Percentiles rank a stretch among this genome's conserved stretches.
phyloP scores from a whole-genome alignment of 768 basidiomycete genomes.

The Daedaleopsis sinensis region DNA sequence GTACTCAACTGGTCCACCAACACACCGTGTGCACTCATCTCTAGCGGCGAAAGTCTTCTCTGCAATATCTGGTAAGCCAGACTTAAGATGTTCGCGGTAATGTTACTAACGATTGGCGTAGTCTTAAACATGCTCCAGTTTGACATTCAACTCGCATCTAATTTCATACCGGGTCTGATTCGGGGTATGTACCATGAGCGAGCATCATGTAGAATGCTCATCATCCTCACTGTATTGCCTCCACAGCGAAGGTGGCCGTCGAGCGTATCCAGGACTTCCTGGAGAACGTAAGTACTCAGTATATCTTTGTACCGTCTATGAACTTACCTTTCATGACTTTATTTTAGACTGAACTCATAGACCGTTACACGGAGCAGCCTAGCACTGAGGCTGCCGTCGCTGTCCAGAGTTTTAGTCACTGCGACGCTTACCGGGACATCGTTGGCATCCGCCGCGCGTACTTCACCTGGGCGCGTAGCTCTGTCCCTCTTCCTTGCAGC shows the following conservation, averaged over 20 bases:
- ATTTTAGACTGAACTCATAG: conserved; percentile 24
- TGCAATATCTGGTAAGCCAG: conserved; percentile 16
- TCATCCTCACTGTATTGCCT: background rate
- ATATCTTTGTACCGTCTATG: background rate
- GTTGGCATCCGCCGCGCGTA: conserved; percentile 22
- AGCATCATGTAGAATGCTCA: background rate
- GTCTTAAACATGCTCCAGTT: conserved; percentile 19
- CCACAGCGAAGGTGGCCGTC: conserved; percentile 39
- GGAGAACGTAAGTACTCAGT: conserved; percentile 21
- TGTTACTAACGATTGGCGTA: background rate
- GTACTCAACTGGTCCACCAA: background rate
- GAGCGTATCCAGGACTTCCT: conserved; percentile 45
- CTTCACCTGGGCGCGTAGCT: conserved; percentile 24
- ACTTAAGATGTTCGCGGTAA: too few relatives aligned
- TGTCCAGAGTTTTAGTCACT: background rate
- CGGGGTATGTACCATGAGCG: background rate
- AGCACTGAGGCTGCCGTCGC: background rate
- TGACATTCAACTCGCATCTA: conserved; percentile 4
- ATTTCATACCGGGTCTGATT: conserved; percentile 3
- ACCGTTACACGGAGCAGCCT: conserved; percentile 17
- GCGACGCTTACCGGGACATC: conserved; percentile 5
- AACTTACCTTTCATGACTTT: background rate
- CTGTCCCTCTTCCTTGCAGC: background rate
- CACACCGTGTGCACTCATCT: background rate
- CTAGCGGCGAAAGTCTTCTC: conserved; percentile 22